Percentiles rank a stretch among this genome's conserved stretches.
Conservation (phyloP, 305 asterid genomes). For the Solanum hybrid region DNA sequence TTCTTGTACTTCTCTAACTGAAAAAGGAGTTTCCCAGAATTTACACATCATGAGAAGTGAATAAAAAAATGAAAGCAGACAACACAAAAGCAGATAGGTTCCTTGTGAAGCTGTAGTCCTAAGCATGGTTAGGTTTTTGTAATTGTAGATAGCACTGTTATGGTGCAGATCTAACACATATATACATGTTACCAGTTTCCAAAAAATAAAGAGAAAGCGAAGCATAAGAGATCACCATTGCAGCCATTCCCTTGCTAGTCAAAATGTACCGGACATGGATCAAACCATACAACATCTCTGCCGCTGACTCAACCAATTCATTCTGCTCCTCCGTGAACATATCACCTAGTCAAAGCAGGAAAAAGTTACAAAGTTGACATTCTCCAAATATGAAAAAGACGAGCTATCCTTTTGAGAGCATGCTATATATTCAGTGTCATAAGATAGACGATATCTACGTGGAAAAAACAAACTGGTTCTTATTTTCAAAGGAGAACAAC, state of each 20-base stretch:
- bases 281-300: conserved; percentile 90
- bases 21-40: neutral
- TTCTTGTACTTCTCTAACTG: conserved; percentile 89
- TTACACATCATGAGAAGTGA: conserved; percentile 5
- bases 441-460: neutral
- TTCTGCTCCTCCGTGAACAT: conserved; percentile 90
- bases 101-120: neutral
- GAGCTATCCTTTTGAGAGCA: neutral
- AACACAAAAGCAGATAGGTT: neutral
- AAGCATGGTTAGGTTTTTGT: neutral
- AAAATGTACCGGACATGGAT: conserved; percentile 81
- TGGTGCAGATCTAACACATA: neutral
- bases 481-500: neutral
- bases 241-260: conserved; percentile 91
- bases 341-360: conserved; percentile 54
- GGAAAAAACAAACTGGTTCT: neutral
- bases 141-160: neutral
- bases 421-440: neutral
- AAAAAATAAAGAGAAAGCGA: neutral
- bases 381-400: conserved; percentile 5
- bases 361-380: conserved; percentile 12
- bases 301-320: conserved; percentile 88
- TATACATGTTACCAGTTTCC: neutral
- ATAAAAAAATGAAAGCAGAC: neutral
- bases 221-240: conserved; percentile 54